Evolutionary conservation across 805 yeast species (phyloP).

Genomic region (Kodamaea sagamina): DNA sequence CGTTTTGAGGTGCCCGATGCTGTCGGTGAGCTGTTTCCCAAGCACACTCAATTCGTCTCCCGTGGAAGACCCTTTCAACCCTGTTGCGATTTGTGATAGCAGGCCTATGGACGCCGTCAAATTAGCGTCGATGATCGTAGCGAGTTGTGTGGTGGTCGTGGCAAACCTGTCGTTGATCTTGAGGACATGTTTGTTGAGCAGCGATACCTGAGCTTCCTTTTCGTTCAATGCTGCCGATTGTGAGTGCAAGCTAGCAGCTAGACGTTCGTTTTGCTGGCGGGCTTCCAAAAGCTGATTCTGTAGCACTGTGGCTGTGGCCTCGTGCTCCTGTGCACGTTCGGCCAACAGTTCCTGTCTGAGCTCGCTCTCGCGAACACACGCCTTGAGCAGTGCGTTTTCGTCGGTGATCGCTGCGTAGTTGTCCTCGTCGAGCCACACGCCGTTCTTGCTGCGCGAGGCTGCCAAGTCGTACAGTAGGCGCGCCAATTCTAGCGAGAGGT

Average conservation of each 20-base stretch:
- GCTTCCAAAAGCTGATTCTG: not conserved
- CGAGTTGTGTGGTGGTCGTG: slow-evolving; percentile 15
- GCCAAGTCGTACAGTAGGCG: slow-evolving; percentile 58
- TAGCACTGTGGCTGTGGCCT: not conserved
- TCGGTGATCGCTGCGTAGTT: slow-evolving; percentile 44
- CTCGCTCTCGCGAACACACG: slow-evolving; percentile 23
- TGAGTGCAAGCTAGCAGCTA: not conserved
- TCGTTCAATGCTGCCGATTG: slow-evolving; percentile 2
- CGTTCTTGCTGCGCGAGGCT: slow-evolving; percentile 65
- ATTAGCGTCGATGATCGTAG: slow-evolving; percentile 15
- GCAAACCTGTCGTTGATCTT: slow-evolving; percentile 15
- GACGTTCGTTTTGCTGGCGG: slow-evolving; percentile 1
- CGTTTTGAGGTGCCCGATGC: slow-evolving; percentile 10
- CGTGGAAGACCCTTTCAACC: slow-evolving; percentile 1
- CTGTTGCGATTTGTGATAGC: slow-evolving; percentile 8
- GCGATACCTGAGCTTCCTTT: slow-evolving; percentile 10
- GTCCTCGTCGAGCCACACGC: slow-evolving; percentile 61
- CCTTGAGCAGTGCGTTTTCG: slow-evolving; percentile 30
- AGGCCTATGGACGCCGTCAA: slow-evolving; percentile 14
- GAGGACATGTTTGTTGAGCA: slow-evolving; percentile 13
- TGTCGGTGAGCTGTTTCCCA: slow-evolving; percentile 4
- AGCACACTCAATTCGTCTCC: slow-evolving; percentile 6
- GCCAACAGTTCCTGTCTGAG: slow-evolving; percentile 22
- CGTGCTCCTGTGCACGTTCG: slow-evolving; percentile 3
- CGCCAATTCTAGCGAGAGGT: slow-evolving; percentile 54